phyloP scores from a whole-genome alignment of 148 eudicot species.

The Rhododendron kiyosumense region DNA sequence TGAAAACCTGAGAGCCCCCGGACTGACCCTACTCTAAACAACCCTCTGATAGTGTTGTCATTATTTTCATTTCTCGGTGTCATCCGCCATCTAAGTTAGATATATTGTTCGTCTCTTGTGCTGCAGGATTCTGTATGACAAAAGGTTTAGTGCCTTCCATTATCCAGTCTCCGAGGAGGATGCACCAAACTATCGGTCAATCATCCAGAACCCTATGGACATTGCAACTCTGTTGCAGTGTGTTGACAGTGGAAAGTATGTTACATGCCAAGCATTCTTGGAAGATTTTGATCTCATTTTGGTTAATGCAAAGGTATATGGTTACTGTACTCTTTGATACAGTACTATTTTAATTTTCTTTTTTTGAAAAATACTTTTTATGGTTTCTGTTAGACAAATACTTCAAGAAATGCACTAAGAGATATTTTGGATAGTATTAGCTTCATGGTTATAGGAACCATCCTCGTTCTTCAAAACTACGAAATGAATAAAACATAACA shows the following conservation, averaged over 20 bases:
- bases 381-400: background rate
- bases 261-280: slow-evolving; percentile 65
- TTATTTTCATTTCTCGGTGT: background rate
- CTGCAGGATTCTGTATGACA: slow-evolving; percentile 90
- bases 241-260: slow-evolving; percentile 87
- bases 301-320: slow-evolving; percentile 81
- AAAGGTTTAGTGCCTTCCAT: slow-evolving; percentile 91
- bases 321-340: background rate
- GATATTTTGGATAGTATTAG: background rate
- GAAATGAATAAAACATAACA: background rate
- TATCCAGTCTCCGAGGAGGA: slow-evolving; percentile 93
- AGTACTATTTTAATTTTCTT: background rate
- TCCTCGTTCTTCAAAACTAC: background rate
- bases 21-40: background rate
- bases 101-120: slow-evolving; percentile 1
- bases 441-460: background rate
- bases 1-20: background rate
- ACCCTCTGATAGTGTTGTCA: background rate
- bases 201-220: slow-evolving; percentile 96
- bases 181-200: slow-evolving; percentile 92
- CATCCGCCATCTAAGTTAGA: background rate
- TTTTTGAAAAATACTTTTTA: background rate
- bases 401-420: background rate
- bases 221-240: slow-evolving; percentile 83
- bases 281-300: slow-evolving; percentile 92